Base-by-base conservation (phyloP, 768 basidiomycete genomes). In the Podaxis sp. region DNA sequence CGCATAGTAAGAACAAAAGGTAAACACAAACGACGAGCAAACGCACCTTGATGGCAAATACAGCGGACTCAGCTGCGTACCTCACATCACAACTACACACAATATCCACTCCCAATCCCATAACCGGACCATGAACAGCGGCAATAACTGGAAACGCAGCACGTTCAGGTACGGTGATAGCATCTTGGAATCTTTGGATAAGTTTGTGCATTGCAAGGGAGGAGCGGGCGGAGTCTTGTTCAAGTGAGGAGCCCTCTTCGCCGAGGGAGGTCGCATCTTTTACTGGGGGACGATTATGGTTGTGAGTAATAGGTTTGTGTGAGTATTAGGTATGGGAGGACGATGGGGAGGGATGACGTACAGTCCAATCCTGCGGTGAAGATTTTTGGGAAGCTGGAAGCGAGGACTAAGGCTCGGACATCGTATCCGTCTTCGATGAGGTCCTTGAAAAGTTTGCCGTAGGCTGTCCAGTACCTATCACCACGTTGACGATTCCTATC, bases 301-400 rank as follows among this genome's bases (percentile, higher is more conserved):
- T 48, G 33, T n/a, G 28, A 13, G 38, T 7, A 20, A 8, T n/a
- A n/a, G n/a, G n/a, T n/a, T n/a, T n/a, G n/a, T n/a, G n/a, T n/a
- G n/a, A n/a, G n/a, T n/a, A n/a, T n/a, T n/a, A n/a, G 44, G 38
- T 12, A 48, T 49, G 20, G 10, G 48, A 4, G 36, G 15, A 41
- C 4, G 15, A 13, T 4, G 10, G 33, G 6, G 24, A n/a, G 40
- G 46, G 3, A 22, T 68, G 15, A 73, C 80, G 33, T 66, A 92
- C 94, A 71, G 71, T 96, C 95, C 5, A 96, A 73, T 0, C 95
- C 95, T 1, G 92, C 94, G 0, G 89, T 90, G 71, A 94, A 96
- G 3, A 86, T 73, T 71, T 90, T 93, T 0, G 87, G 85, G 2
- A 89, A 70, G 1, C 76, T 77, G 0, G 92, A 93, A 0, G 88